Conservation (phyloP, 257 asterid species). For the Solanum clarkiae region DNA sequence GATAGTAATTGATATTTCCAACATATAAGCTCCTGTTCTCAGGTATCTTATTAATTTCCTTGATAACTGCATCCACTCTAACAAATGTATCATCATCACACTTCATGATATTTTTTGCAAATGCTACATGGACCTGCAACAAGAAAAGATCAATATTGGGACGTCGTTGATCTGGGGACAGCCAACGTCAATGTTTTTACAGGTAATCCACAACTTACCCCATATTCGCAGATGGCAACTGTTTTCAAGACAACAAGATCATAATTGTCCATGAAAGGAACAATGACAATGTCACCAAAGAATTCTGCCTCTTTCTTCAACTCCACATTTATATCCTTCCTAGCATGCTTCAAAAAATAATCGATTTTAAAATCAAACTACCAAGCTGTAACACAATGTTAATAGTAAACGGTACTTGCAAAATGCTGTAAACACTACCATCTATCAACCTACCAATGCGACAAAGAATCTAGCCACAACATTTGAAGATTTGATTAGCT, state of each 20-base stretch:
- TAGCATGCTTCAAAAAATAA: conserved; percentile 36
- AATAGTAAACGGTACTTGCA: background rate
- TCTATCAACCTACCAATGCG: conserved; percentile 58
- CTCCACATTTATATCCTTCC: conserved; percentile 73
- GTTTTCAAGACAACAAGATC: conserved; percentile 96
- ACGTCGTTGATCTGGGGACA: background rate
- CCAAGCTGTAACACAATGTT: background rate
- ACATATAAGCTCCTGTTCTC: conserved; percentile 54
- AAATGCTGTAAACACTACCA: background rate
- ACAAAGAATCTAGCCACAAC: conserved; percentile 92
- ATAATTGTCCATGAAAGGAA: conserved; percentile 87
- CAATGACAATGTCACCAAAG: conserved; percentile 83
- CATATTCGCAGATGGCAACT: conserved; percentile 83
- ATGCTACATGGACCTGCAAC: conserved; percentile 46
- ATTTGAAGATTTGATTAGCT: conserved; percentile 49
- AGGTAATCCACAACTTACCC: conserved; percentile 35
- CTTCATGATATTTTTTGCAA: conserved; percentile 82
- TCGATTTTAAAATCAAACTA: background rate
- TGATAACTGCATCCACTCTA: conserved; percentile 66
- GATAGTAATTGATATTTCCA: conserved; percentile 85
- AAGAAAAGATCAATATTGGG: background rate
- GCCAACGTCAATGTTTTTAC: background rate
- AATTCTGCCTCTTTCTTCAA: conserved; percentile 83
- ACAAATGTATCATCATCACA: conserved; percentile 93
- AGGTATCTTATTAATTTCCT: conserved; percentile 56